Evolutionary conservation across 2,329 filamentous ascomycete genomes (phyloP).

Genomic region (Pseudogymnoascus sp.): DNA sequence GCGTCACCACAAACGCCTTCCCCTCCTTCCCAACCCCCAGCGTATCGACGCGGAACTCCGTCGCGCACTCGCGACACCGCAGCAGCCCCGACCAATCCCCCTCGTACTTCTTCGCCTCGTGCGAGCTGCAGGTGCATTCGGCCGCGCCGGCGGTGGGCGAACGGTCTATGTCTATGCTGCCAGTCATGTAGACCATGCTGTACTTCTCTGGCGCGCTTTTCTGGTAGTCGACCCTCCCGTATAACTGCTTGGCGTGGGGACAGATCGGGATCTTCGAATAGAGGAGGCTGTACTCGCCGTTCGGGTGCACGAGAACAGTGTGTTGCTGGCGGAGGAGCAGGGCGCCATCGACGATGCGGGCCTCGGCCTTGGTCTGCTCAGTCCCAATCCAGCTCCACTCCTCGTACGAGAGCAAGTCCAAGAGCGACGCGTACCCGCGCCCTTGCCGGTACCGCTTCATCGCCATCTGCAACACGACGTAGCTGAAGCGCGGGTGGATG

Average conservation of each 20-base stretch:
- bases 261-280: background rate
- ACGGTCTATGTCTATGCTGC: background rate
- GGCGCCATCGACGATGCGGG: background rate
- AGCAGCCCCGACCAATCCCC: background rate
- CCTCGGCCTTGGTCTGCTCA: constrained; percentile 53
- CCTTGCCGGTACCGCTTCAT: constrained; percentile 15
- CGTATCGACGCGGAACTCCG: background rate
- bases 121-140: background rate
- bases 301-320: background rate
- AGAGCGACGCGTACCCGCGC: constrained; percentile 2
- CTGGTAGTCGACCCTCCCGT: background rate
- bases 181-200: background rate
- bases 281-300: background rate
- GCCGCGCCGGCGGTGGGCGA: background rate
- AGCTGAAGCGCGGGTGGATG: constrained; percentile 14
- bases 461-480: constrained; percentile 13
- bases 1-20: background rate
- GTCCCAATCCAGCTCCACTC: constrained; percentile 43
- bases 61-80: background rate
- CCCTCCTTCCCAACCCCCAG: background rate
- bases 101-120: background rate
- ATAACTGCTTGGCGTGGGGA: background rate
- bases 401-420: constrained; percentile 23
- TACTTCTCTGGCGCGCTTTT: background rate
- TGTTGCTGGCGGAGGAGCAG: background rate